A percentile compares a stretch with the other conserved stretches of the same genome.
Conservation (phyloP, 257 asterid species). For the Primulina huaijiensis region DNA sequence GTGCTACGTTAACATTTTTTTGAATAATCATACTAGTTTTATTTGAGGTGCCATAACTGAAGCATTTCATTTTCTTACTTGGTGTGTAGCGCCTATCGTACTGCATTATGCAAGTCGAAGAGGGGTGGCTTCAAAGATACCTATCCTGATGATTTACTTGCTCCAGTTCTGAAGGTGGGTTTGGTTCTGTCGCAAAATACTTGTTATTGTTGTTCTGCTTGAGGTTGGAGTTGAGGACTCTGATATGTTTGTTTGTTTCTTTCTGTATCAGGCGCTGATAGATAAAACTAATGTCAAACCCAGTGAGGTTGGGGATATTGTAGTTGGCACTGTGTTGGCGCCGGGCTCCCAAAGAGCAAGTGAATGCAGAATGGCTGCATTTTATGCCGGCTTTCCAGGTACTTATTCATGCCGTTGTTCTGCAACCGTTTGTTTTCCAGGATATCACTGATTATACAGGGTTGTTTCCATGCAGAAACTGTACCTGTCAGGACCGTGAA, state of each 20-base stretch:
- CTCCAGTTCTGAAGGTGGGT: constrained; percentile 81
- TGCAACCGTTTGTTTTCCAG: constrained; percentile 6
- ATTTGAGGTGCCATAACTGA: neutral
- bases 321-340: constrained; percentile 94
- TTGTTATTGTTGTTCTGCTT: constrained; percentile 22
- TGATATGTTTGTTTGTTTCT: neutral
- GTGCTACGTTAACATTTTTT: constrained; percentile 6
- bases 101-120: constrained; percentile 90
- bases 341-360: constrained; percentile 97
- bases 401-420: neutral
- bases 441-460: constrained; percentile 10
- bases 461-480: constrained; percentile 54
- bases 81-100: constrained; percentile 77
- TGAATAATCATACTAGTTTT: constrained; percentile 9
- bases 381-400: constrained; percentile 99
- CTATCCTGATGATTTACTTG: constrained; percentile 89
- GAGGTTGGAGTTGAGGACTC: constrained; percentile 5
- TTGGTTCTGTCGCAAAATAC: constrained; percentile 9
- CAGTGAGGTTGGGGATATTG: constrained; percentile 93
- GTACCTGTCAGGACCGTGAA: constrained; percentile 97
- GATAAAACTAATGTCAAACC: constrained; percentile 83
- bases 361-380: constrained; percentile 99
- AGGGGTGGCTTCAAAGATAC: constrained; percentile 98
- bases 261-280: constrained; percentile 52
- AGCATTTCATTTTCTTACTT: constrained; percentile 21